These are phyloP conservation scores for Globisporangium viniferum DNA, from an alignment of 352 stramenopile species.

Conservation along the genomic window DNA sequence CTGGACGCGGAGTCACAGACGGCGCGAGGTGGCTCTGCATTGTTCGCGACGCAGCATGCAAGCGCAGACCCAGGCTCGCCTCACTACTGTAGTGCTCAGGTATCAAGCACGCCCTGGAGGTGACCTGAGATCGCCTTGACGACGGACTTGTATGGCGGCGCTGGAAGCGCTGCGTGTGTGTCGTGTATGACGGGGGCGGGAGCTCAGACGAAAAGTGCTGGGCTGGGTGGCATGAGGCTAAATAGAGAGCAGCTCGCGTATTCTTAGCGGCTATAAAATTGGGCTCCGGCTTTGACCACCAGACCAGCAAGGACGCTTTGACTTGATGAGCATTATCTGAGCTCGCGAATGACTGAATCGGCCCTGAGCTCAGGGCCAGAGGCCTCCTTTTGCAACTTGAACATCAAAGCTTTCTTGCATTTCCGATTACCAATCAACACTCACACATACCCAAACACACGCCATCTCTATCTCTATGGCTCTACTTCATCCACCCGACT, in stretches of 20 bases:
- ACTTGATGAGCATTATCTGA: background rate
- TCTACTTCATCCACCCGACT: background rate
- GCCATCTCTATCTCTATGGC: background rate
- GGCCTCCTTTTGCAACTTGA: background rate
- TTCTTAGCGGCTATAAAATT: background rate
- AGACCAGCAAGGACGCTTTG: background rate
- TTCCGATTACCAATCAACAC: background rate
- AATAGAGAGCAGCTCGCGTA: background rate
- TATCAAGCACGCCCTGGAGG: background rate
- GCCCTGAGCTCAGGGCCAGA: background rate
- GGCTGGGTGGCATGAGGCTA: background rate
- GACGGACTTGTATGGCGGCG: background rate
- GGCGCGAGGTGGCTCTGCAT: conserved; percentile 47
- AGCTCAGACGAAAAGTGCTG: background rate
- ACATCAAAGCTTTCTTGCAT: background rate
- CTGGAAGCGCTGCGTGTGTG: background rate
- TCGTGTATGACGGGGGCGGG: background rate
- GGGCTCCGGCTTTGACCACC: background rate
- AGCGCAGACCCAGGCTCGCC: background rate
- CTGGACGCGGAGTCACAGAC: conserved; percentile 56
- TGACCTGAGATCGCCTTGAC: background rate
- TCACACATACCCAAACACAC: background rate
- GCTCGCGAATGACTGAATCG: background rate
- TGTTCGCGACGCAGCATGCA: background rate
- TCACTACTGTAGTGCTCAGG: too few relatives aligned